phyloP scores from a whole-genome alignment of 2,329 filamentous ascomycete genomes.

The Sclerotinia glacialis region DNA sequence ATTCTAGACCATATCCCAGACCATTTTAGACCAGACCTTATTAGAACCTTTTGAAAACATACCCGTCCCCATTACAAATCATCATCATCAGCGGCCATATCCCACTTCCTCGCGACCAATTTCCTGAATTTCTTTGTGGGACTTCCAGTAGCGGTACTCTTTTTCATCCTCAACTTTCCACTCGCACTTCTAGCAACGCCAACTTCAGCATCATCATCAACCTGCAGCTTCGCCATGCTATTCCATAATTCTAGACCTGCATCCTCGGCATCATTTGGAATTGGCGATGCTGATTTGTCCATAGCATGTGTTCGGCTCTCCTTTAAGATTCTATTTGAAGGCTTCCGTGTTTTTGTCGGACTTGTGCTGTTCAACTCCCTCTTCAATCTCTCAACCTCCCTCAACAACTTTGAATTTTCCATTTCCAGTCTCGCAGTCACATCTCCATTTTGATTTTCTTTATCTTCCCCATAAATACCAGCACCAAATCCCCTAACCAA shows the following conservation, averaged over 20 bases:
- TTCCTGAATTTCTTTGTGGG: conserved; percentile 37
- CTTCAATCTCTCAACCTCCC: conserved; percentile 62
- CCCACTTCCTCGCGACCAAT: conserved; percentile 37
- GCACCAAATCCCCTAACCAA: conserved; percentile 52
- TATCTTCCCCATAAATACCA: conserved; percentile 42
- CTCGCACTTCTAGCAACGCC: background rate
- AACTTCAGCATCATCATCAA: conserved; percentile 10
- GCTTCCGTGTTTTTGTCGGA: conserved; percentile 31
- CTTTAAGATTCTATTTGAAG: conserved; percentile 10
- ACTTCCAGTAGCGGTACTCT: conserved; percentile 19
- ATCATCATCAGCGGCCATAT: conserved; percentile 35
- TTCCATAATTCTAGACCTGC: conserved; percentile 19
- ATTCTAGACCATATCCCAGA: background rate
- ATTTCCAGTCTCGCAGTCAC: conserved; percentile 58
- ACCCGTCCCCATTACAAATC: conserved; percentile 25
- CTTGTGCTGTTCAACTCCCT: conserved; percentile 60
- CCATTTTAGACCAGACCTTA: background rate
- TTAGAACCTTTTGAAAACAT: background rate
- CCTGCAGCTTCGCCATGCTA: conserved; percentile 2
- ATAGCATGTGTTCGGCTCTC: conserved; percentile 11
- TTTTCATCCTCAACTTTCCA: conserved; percentile 3
- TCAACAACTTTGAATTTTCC: conserved; percentile 68
- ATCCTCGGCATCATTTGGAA: conserved; percentile 19
- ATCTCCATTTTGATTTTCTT: conserved; percentile 57
- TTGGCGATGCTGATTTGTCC: conserved; percentile 10